Evolutionary conservation across 345 rosid species (phyloP).

Genomic region (Mallotus nudiflorus): DNA sequence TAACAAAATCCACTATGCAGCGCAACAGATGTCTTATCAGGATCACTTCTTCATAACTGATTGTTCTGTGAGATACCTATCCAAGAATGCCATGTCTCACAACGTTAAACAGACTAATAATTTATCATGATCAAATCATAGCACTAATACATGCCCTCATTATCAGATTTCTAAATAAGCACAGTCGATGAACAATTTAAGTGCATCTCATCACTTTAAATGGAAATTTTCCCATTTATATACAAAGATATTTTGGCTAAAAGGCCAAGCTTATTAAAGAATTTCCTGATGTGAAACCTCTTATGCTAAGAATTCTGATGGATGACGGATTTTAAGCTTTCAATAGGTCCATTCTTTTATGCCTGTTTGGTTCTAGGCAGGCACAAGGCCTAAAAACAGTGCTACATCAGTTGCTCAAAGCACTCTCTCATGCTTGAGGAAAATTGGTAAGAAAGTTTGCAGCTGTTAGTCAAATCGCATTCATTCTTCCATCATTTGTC

Average conservation of each 20-base stretch:
- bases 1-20: not conserved
- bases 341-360: not conserved
- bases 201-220: not conserved
- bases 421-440: not conserved
- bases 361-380: not conserved
- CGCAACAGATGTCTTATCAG: not conserved
- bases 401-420: not conserved
- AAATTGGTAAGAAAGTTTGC: not conserved
- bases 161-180: not conserved
- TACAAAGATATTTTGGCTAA: too few relatives aligned
- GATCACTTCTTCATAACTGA: slow-evolving; percentile 28
- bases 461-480: not conserved
- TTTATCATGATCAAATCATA: not conserved
- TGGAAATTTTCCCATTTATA: not conserved
- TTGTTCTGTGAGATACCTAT: slow-evolving; percentile 48
- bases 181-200: not conserved
- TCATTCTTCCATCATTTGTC: not conserved
- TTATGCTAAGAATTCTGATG: too few relatives aligned
- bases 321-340: too few relatives aligned
- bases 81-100: slow-evolving; percentile 11
- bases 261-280: too few relatives aligned
- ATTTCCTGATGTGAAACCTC: too few relatives aligned
- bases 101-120: not conserved
- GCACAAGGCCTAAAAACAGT: not conserved
- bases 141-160: not conserved